A percentile compares a stretch with the other conserved stretches of the same genome.
Evolutionary conservation across 1,284 basidiomycete species (phyloP).

Genomic region (Trichosporon coremiiforme): DNA sequence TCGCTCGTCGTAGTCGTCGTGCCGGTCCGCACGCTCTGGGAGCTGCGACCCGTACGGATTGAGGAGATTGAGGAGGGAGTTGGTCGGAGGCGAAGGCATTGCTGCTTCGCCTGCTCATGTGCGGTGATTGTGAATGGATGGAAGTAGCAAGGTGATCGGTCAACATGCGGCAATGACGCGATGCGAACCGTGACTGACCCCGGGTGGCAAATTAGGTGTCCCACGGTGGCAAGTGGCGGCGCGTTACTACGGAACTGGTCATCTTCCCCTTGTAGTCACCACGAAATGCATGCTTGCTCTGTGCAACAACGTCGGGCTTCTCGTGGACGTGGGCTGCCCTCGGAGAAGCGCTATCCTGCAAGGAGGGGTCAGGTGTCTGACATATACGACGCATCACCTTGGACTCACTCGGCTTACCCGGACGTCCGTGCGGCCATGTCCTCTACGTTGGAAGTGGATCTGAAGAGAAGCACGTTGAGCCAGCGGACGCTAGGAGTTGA

Average conservation of each 20-base stretch:
- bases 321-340: too few relatives aligned
- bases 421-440: too few relatives aligned
- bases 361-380: too few relatives aligned
- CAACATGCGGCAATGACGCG: constrained; percentile 15
- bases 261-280: too few relatives aligned
- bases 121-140: not conserved
- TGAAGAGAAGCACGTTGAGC: too few relatives aligned
- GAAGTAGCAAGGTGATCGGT: not conserved
- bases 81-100: constrained; percentile 32
- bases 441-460: too few relatives aligned
- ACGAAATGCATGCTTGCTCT: too few relatives aligned
- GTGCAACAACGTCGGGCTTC: too few relatives aligned
- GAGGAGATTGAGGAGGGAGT: constrained; percentile 71
- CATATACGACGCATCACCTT: too few relatives aligned
- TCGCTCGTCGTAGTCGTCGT: not conserved
- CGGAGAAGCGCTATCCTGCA: too few relatives aligned
- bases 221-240: constrained; percentile 10
- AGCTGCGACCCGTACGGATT: constrained; percentile 74
- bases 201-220: constrained; percentile 12
- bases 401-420: too few relatives aligned
- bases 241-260: not conserved
- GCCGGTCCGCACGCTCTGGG: constrained; percentile 58
- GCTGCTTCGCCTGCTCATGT: constrained; percentile 14
- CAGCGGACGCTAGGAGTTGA: too few relatives aligned
- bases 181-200: not conserved